Evolutionary conservation across 306 rosid species (phyloP), one percentile per base, ranked within the genome.

Genomic region (Vachellia collinsii): DNA sequence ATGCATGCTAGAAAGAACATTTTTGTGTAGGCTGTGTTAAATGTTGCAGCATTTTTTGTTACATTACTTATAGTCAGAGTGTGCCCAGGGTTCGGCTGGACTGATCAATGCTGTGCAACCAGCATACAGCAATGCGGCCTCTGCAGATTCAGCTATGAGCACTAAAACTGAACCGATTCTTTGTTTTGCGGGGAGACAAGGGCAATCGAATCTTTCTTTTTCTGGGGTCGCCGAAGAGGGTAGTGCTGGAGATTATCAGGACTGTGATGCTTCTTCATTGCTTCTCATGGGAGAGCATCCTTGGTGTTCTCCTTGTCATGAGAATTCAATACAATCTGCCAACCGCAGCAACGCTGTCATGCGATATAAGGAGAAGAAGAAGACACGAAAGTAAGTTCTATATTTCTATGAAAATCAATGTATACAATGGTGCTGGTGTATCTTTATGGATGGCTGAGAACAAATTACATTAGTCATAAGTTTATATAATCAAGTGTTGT

Each of bases 341-440:
- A 96, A 88, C 77, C 98, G 99, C 71, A 90, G 72, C 78, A 85
- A 89, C 64, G 99, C 99, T 76, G 98, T 96, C 80, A 67, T 90
- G 94, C 98, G 99, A 20, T 96, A 96, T 68, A 96, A 85, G 90
- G 99, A 96, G 86, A 96, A 96, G 94, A 96, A 93, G 87, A 89
- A 88, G 89, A 83, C 87, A 39, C 91, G 97, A 63, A 92, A 88
- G 99, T 96, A 86, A 91, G 97, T 85, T 3, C 11, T 14, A 16
- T 66, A 58, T 36, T 63, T 13, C 74, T 1, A 23, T 44, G 64
- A 64, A 76, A 68, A 70, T 78, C 58, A 62, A 11, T 46, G 59
- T 73, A 76, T 47, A 47, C 19, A 22, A 62, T 46, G 44, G 25
- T 64, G 54, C 34, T 80, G 63, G 10, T 46, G 72, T 56, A 74